Evolutionary conservation across 139 green algal species (phyloP), one percentile per base, ranked within the genome.

Genomic region (Picocystis salinarum): DNA sequence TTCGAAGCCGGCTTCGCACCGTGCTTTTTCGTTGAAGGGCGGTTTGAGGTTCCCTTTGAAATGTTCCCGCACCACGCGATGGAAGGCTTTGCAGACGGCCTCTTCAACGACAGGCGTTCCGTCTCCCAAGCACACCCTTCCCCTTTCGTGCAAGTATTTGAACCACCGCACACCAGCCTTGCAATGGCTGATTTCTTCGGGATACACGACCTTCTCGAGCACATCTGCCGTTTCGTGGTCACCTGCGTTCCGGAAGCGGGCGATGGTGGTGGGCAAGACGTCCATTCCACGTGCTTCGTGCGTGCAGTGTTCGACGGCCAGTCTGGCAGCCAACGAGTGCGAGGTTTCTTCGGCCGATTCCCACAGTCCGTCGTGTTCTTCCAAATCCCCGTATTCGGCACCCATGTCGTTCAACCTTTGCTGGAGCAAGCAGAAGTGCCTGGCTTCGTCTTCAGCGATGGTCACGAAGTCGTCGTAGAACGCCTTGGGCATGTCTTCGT

Each of bases 261-360:
- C 10, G 24, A 94, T 78, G 3, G 85, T 94, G 27, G 63, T 33
- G 1, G 85, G 85, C 50, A 95, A 63, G 36, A 92, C 73, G 53
- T 94, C 83, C 41, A 94, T 55, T 1, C 82, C 65, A 9, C 60
- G 34, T 1, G 55, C 62, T 50, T 95, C 85, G 49, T 95, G 85
- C 7, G 82, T 71, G 56, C 72, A 86, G 58, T 91, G 79, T 66
- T 95, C 85, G 22, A 95, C 62, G 0, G 76, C 79, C 15, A 95
- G 63, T 1, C 85, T 64, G 0, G 78, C 77, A n/a, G 65, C 58
- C 23, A 87, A 48, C 22, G 51, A 69, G 48, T 71, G 42, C 3
- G 63, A 34, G 7, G 83, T 92, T 10, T 45, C 53, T 0, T 33
- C 33, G 5, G 85, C 85, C 5, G 67, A 79, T 51, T 91, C 69